Conservation (phyloP, 2,329 filamentous ascomycete genomes). For the Exserohilum turcica region DNA sequence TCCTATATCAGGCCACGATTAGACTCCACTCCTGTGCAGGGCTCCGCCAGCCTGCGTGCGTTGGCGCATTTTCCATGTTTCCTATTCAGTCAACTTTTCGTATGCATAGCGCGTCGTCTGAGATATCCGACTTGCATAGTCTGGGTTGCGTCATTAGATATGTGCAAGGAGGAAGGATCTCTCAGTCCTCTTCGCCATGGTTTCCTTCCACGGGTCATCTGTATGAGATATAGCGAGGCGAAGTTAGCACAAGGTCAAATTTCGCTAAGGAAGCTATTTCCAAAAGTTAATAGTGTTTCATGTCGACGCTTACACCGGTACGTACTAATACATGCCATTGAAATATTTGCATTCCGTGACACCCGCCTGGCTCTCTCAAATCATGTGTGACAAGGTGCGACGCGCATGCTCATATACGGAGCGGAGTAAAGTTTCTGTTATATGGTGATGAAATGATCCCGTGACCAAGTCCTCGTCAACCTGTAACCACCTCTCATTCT, state of each 20-base stretch:
- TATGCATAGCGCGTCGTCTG: conserved; percentile 44
- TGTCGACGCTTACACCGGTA: conserved; percentile 8
- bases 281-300: conserved; percentile 39
- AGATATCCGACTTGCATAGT: conserved; percentile 53
- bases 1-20: conserved; percentile 29
- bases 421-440: neutral
- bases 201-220: conserved; percentile 17
- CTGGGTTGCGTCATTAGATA: conserved; percentile 31
- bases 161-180: conserved; percentile 51
- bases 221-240: conserved; percentile 43
- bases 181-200: conserved; percentile 30
- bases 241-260: conserved; percentile 21
- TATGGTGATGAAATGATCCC: neutral
- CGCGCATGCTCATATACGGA: neutral
- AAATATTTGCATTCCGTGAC: neutral
- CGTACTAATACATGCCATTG: conserved; percentile 15
- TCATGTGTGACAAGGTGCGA: neutral
- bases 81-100: conserved; percentile 26
- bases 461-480: neutral
- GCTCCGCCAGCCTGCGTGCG: conserved; percentile 21
- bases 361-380: neutral
- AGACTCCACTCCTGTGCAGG: conserved; percentile 41
- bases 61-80: conserved; percentile 26
- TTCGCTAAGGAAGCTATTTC: conserved; percentile 47
- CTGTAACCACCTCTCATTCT: neutral